phyloP scores from a whole-genome alignment of 352 stramenopile species.

The Phytophthora aleatoria region DNA sequence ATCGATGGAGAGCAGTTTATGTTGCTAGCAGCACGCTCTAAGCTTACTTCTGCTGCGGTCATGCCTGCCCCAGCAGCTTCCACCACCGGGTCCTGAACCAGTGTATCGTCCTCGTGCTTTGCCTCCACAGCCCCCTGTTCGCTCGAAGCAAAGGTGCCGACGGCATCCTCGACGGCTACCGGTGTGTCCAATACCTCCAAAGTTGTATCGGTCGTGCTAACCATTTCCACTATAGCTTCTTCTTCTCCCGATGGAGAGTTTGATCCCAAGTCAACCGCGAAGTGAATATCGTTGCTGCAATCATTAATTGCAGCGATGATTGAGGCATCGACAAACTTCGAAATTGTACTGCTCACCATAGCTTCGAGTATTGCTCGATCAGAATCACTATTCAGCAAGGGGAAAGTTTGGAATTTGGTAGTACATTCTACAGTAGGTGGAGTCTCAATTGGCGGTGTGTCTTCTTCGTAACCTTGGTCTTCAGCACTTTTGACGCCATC shows the following conservation, averaged over 20 bases:
- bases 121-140: background rate
- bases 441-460: background rate
- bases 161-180: background rate
- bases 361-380: constrained; percentile 30
- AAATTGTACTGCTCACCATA: constrained; percentile 31
- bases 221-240: background rate
- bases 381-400: constrained; percentile 28
- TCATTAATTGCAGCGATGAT: constrained; percentile 27
- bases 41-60: background rate
- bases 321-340: constrained; percentile 13
- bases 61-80: background rate
- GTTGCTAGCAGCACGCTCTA: too few relatives aligned
- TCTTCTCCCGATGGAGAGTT: background rate
- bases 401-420: background rate
- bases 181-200: background rate
- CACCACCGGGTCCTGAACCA: constrained; percentile 1
- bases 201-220: background rate
- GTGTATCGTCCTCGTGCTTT: background rate
- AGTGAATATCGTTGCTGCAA: constrained; percentile 18
- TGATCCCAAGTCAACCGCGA: background rate
- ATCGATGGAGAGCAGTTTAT: too few relatives aligned
- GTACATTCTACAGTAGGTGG: background rate
- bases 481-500: constrained; percentile 4
- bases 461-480: background rate
- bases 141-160: background rate